Base-by-base conservation (phyloP, 1,284 basidiomycete species). In the Trametes sp. region DNA sequence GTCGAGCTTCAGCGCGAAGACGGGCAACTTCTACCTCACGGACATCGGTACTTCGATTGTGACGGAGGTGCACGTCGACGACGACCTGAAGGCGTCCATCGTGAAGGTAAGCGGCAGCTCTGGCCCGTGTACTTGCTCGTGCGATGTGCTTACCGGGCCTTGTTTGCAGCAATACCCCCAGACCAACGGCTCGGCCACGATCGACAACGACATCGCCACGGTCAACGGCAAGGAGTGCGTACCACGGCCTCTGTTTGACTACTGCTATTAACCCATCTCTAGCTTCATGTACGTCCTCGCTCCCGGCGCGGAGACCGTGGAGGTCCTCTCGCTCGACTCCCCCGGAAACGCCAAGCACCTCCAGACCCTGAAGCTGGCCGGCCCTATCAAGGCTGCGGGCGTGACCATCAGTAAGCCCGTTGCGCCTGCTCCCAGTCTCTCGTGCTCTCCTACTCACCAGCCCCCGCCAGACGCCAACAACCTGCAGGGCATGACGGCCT, bases 21-120 rank as follows among this genome's bases (percentile, higher is more conserved):
- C 81, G 0, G 80, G 80, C 9, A 83, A 80, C 72, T 83, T 81
- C 74, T 84, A 81, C 72, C 69, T 85, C 21, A 81, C 77, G 19
- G 83, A 85, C 66, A 75, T 81, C 57, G 76, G 71, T 19, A 81
- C 80, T 6, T 69, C 77, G 4, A 72, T 71, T 11, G 76, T 85
- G 54, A 82, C 80, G 0, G 83, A 85, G 72, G 77, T 84, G 35
- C 75, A 76, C 38, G 76, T 85, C 49, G 77, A 80, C 70, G 69
- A 75, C 52, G 78, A 80, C 60, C 77, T 85, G 35, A 75, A 77
- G 57, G 77, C 74, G 1, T 76, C 74, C 24, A 77, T 84, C 49
- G 80, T 84, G 35, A 80, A 79, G 75, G 80, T 77, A 50, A 45
- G 62, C 24, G 2, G 48, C 26, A 10, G 24, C 14, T 28, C 24